Evolutionary conservation across 2,329 filamentous ascomycete species (phyloP).

Genomic region (Colletotrichum zoysiae): DNA sequence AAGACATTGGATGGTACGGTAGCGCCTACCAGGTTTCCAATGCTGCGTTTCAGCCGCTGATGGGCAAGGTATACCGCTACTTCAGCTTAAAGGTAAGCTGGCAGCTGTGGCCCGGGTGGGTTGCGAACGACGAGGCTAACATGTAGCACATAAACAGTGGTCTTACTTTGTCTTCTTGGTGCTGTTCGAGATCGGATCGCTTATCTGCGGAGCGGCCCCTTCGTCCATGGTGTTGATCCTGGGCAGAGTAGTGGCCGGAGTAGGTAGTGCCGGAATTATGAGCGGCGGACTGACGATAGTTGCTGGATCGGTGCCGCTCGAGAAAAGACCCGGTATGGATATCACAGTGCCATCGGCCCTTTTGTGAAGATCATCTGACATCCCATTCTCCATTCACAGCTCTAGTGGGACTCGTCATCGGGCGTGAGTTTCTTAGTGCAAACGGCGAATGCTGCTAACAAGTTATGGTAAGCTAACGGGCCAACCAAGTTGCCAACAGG

Average conservation of each 20-base stretch:
- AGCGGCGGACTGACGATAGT: slow-evolving; percentile 52
- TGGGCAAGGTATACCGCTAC: slow-evolving; percentile 48
- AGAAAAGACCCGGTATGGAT: slow-evolving; percentile 49
- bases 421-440: neutral
- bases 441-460: too few species aligned
- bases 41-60: slow-evolving; percentile 48
- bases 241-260: slow-evolving; percentile 62
- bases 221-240: slow-evolving; percentile 61
- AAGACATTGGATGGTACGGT: slow-evolving; percentile 62
- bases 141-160: slow-evolving; percentile 45
- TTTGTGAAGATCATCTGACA: neutral
- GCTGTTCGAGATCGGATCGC: slow-evolving; percentile 55
- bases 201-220: slow-evolving; percentile 61
- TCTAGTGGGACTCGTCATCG: slow-evolving; percentile 5
- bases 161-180: slow-evolving; percentile 48
- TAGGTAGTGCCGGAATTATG: slow-evolving; percentile 60
- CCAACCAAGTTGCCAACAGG: slow-evolving; percentile 49
- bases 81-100: slow-evolving; percentile 53
- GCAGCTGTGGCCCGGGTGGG: neutral
- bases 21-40: slow-evolving; percentile 51
- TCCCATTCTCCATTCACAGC: neutral
- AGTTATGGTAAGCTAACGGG: neutral
- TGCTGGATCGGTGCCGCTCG: slow-evolving; percentile 47
- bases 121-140: slow-evolving; percentile 45
- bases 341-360: too few species aligned